Conservation (phyloP, 2,329 filamentous ascomycete genomes). For the Aureobasidium sp. region DNA sequence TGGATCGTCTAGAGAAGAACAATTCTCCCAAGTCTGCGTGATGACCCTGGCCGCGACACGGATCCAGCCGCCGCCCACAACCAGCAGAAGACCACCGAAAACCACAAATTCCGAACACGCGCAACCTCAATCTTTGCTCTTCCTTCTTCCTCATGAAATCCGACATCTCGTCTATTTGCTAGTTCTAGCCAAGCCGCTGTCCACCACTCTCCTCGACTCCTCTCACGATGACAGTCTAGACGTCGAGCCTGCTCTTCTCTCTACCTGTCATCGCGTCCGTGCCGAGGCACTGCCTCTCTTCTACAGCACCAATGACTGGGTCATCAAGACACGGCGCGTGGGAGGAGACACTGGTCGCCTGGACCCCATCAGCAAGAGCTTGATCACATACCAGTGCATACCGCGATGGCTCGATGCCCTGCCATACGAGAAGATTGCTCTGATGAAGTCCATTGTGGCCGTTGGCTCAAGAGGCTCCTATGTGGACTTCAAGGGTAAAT, state of each 20-base stretch:
- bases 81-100: not conserved
- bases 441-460: conserved; percentile 1
- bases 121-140: conserved; percentile 11
- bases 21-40: not conserved
- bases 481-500: conserved; percentile 13
- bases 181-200: conserved; percentile 3
- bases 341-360: not conserved
- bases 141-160: conserved; percentile 18
- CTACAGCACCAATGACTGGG: conserved; percentile 15
- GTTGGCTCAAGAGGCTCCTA: conserved; percentile 10
- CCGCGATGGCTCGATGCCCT: conserved; percentile 10
- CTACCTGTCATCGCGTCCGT: conserved; percentile 12
- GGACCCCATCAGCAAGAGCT: conserved; percentile 7
- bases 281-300: conserved; percentile 14
- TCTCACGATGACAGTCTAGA: conserved; percentile 7
- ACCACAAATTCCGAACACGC: not conserved
- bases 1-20: not conserved
- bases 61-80: not conserved
- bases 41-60: conserved; percentile 11
- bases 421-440: not conserved
- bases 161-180: conserved; percentile 19
- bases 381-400: conserved; percentile 12
- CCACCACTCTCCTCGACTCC: not conserved
- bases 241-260: conserved; percentile 12
- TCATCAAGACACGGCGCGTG: conserved; percentile 13